Evolutionary conservation across 1,284 basidiomycete genomes (phyloP).

Genomic region (Microbotryomycetes sp.): DNA sequence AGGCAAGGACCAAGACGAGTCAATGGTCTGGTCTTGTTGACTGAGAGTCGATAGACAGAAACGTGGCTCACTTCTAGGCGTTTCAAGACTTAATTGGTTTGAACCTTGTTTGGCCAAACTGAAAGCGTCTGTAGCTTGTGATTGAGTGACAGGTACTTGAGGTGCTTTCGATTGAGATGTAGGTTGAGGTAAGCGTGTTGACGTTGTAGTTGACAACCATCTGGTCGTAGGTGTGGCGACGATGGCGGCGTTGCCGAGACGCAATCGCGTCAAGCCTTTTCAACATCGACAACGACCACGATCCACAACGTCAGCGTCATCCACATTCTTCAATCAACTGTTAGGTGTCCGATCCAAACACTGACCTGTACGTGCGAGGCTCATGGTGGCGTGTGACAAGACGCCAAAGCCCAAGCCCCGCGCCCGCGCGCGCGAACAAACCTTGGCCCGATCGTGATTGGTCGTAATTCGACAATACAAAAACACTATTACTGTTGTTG

Average conservation of each 20-base stretch:
- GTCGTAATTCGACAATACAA: too few relatives aligned
- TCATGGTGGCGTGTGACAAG: conserved; percentile 2
- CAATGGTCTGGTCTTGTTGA: conserved; percentile 7
- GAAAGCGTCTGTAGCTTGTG: conserved; percentile 17
- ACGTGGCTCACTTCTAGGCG: conserved; percentile 58
- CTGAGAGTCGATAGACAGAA: not conserved
- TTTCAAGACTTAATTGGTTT: conserved; percentile 78
- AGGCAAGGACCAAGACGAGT: conserved; percentile 10
- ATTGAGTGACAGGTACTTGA: not conserved
- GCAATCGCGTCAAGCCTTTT: not conserved
- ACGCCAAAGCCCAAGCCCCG: conserved; percentile 19
- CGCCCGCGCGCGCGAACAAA: conserved; percentile 1
- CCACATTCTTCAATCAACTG: not conserved
- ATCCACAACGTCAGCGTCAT: not conserved
- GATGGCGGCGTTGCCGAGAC: not conserved
- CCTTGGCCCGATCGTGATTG: not conserved
- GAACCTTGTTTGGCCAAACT: conserved; percentile 61
- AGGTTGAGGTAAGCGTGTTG: not conserved
- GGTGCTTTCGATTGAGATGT: not conserved
- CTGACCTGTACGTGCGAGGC: not conserved
- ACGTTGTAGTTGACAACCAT: not conserved
- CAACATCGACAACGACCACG: not conserved
- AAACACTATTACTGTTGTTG: too few relatives aligned
- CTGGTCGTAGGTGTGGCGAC: not conserved
- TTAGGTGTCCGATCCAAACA: too few relatives aligned